Evolutionary conservation across 169 alveolate species (phyloP), one percentile per base, ranked within the genome.

Genomic region (Eimeria acervulina): DNA sequence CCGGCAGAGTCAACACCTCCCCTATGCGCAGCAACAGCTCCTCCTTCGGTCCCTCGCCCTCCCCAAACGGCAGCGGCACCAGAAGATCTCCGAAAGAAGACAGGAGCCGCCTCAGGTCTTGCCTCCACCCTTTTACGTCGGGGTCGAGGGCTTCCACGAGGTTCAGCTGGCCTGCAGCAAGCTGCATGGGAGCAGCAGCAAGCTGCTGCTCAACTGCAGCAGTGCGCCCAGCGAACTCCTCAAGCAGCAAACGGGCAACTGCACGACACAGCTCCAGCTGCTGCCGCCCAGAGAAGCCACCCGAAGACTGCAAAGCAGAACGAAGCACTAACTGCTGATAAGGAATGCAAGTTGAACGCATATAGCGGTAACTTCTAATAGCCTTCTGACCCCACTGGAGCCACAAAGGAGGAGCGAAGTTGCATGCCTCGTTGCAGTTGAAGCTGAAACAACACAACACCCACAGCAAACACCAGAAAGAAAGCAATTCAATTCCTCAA

Each of bases 361-460:
- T 94, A 74, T 90, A 97, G 44, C 97, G 97, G 93, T 97, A 98
- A 74, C 96, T 90, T 47, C 94, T 89, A 84, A 97, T 72, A 13
- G 99, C 97, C 91, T 94, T 94, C 84, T 96, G 92, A 40, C 99
- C 99, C 97, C 97, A 96, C 78, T 97, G 97, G 80, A 98, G 87
- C 99, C 99, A 98, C 47, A 96, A 96, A 7, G 97, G 98, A 15
- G 99, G 98, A 13, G 99, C 99, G 74, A 98, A 98, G 96, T 99
- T 99, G 63, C 99, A 99, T 28, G 99, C 99, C 96, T 99, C 99
- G 89, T 99, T 99, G 94, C 99, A 97, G 95, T 99, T 99, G 95
- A 97, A 98, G n/a, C 94, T 76, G 89, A 66, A 83, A 31, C 13
- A 44, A n/a, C 26, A 84, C 13, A 61, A 52, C 89, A 47, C 40